Base-by-base conservation (phyloP, 257 asterid species). In the Nicotiana obtusifolia region DNA sequence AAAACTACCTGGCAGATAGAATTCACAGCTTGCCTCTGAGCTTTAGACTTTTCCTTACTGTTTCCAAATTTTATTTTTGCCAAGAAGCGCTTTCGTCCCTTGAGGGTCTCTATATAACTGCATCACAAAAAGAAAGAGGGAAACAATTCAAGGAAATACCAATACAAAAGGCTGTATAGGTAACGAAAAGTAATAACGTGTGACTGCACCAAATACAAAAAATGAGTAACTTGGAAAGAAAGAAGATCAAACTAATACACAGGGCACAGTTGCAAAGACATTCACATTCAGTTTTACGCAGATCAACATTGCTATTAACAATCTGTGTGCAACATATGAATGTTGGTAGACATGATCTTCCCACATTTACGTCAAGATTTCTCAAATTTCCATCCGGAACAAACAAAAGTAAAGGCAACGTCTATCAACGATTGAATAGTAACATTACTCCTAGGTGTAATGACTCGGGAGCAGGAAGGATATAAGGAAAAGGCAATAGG, bases 11-110 rank as follows among this genome's bases (percentile, higher is more conserved):
- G 99, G 81, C 99, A 95, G 69, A 95, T 94, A 76, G 99, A 94
- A 89, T 95, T 95, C 88, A 95, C 97, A 83, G 99, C 97, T 87
- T 95, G 99, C 83, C 99, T 93, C 88, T 93, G 94, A 83, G 99
- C 99, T 90, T 91, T 94, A 80, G 94, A 92, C 85, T 91, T 91
- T 87, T 94, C 99, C 83, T 91, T 91, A 80, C 88, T 89, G 87
- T 89, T 91, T 75, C 99, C 99, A 64, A 86, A 86, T 86, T 92
- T 95, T 77, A 95, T 95, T 85, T 95, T 95, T 83, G 93, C 88
- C 90, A 95, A 89, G 88, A 89, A 95, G 44, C 98, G 98, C 85
- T 95, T 95, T 73, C 99, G 89, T 37, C 97, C 97, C 87, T 87
- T 94, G 52, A 94, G 92, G 75, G 99, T 92, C 91, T 88, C 89